A percentile compares a stretch with the other conserved stretches of the same genome.
Conservation (phyloP, 75 land plant genomes). For the Picea sitchensis region DNA sequence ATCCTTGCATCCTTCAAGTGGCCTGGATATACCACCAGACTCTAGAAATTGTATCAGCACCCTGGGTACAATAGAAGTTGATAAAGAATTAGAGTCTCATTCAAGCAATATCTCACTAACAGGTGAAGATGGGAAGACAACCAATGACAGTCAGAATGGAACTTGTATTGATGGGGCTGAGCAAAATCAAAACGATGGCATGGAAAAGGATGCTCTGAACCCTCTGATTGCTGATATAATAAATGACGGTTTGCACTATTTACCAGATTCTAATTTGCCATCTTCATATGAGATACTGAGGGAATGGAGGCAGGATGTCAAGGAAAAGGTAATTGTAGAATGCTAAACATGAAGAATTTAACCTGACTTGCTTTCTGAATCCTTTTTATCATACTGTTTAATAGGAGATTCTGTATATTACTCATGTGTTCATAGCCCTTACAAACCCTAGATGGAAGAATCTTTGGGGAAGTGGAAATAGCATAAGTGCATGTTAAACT, state of each 20-base stretch:
- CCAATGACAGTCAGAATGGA: neutral
- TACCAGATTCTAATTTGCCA: slow-evolving; percentile 18
- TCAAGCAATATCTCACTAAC: neutral
- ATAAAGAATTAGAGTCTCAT: neutral
- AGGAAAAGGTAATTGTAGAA: neutral
- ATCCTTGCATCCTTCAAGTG: slow-evolving; percentile 33
- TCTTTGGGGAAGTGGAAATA: too few species aligned
- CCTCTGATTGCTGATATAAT: slow-evolving; percentile 1
- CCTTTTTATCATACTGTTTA: too few species aligned
- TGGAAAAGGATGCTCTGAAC: too few species aligned
- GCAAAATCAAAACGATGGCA: slow-evolving; percentile 10
- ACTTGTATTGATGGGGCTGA: neutral
- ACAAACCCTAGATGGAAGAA: too few species aligned
- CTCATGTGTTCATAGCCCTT: too few species aligned
- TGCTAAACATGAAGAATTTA: neutral
- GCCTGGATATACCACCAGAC: neutral
- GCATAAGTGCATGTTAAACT: too few species aligned
- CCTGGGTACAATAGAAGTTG: neutral
- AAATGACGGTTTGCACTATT: neutral
- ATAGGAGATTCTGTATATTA: too few species aligned
- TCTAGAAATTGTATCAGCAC: neutral
- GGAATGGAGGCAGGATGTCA: slow-evolving; percentile 32
- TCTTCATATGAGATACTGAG: slow-evolving; percentile 46
- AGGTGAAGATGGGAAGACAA: slow-evolving; percentile 2
- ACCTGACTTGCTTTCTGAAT: neutral